A percentile compares a stretch with the other conserved stretches of the same genome.
Evolutionary conservation across 2,329 filamentous ascomycete species (phyloP).

Genomic region (Aspergillus piperis): DNA sequence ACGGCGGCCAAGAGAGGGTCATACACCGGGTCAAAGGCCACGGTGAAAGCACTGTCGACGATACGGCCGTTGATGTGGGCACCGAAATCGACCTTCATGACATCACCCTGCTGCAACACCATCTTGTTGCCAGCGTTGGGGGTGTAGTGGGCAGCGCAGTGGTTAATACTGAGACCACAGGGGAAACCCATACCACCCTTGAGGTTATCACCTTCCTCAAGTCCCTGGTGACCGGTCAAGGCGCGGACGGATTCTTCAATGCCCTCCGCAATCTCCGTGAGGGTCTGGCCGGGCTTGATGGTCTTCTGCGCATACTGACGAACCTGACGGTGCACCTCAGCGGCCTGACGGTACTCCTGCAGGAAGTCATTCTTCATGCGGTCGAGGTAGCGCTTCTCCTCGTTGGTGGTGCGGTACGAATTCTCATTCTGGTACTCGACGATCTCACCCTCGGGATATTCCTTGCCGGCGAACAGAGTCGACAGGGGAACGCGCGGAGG

Average conservation of each 20-base stretch:
- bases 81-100: conserved; percentile 74
- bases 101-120: conserved; percentile 64
- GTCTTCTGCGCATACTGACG: conserved; percentile 78
- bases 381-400: conserved; percentile 82
- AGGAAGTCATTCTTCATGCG: conserved; percentile 79
- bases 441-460: conserved; percentile 77
- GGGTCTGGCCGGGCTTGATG: conserved; percentile 76
- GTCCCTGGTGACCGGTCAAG: conserved; percentile 72
- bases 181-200: conserved; percentile 85
- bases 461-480: conserved; percentile 70
- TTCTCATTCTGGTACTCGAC: conserved; percentile 78
- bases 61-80: conserved; percentile 71
- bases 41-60: conserved; percentile 70
- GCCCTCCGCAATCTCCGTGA: conserved; percentile 82
- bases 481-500: conserved; percentile 74
- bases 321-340: conserved; percentile 88
- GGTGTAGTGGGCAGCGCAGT: conserved; percentile 83
- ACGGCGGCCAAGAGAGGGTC: conserved; percentile 68
- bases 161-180: conserved; percentile 78
- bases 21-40: conserved; percentile 68
- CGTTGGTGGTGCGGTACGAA: conserved; percentile 73
- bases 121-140: conserved; percentile 85
- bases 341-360: conserved; percentile 76
- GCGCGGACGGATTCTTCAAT: conserved; percentile 81
- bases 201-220: conserved; percentile 76